Evolutionary conservation across 1,284 basidiomycete species (phyloP), one percentile per base, ranked within the genome.

Genomic region (Sporisorium exsertum): DNA sequence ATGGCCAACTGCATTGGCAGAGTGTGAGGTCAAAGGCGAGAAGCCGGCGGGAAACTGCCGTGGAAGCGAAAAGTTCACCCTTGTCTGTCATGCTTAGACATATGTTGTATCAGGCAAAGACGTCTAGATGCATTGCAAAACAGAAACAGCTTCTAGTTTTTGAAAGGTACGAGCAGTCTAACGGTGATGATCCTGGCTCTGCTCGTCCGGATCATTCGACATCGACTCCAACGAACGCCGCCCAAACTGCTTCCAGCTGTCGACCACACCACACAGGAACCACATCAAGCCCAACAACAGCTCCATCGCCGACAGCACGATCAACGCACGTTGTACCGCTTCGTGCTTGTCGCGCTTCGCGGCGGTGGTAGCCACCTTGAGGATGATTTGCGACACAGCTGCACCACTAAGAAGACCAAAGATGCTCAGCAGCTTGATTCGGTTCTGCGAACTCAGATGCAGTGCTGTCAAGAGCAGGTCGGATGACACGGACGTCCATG

Each of bases 401-500:
- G 64, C 73, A 24, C 73, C 73, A 10, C 51, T 42, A 0, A 76
- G 52, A 24, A 76, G 49, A 1, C 57, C 73, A 20, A 76, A 13
- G n/a, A 76, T 68, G 42, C 69, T 64, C 18, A 65, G 49, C 40
- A 69, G 51, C 52, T 61, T 67, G 61, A 68, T 52, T 12, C 45
- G 40, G 15, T 71, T 76, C 12, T 54, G 5, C 3, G 27, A 22
- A 10, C 26, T 57, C n/a, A 68, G 50, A 18, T 49, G 49, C 29
- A 70, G 56, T 47, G 33, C 61, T 7, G 58, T 61, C 6, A 72
- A 53, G 24, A 61, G 43, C n/a, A 69, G 53, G 15, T 78, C 76
- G 15, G 76, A 75, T 8, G 69, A 49, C 13, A 78, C 64, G 10
- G 62, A 49, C 0, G 76, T 72, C 58, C 72, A 29, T 12, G 76